Evolutionary conservation across 495 filamentous ascomycete genomes (phyloP), one percentile per base, ranked within the genome.

Genomic region (Monascus purpureus): DNA sequence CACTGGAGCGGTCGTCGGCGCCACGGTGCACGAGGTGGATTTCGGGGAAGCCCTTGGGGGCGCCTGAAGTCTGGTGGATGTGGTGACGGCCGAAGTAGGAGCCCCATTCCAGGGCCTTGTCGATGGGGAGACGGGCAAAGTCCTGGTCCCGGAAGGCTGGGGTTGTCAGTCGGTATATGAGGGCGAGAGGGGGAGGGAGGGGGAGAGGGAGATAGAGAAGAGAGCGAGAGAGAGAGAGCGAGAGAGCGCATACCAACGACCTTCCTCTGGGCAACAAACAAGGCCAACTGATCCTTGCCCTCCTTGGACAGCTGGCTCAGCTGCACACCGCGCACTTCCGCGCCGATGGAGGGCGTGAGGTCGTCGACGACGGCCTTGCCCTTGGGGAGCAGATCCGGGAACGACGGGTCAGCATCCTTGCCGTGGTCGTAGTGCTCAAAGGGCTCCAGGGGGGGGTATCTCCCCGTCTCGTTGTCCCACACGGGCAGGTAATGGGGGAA

Each of bases 401-500:
- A 69, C 5, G 31, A 43, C 12, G 66, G 55, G 31, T 74, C 67
- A 28, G 71, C 63, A 25, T 65, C 59, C 39, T 61, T 60, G 14
- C 58, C 63, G 32, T 63, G 62, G 12, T 68, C 63, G 25, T 63
- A 57, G 40, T 68, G 59, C 39, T 61, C 53, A 27, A 66, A 68
- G 1, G 34, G 49, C n/a, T 47, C 39, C 15, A 63, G 43, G 11
- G 61, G 59, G 15, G 63, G 48, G 20, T 63, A 66, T 52, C 61
- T 52, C 33, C 47, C 49, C 6, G 54, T 64, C 46, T 65, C 50
- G 42, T 64, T 73, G 41, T 81, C 67, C 79, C 79, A 87, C 2
- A 73, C 77, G 6, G 80, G 79, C 8, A 88, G 67, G 49, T 88
- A 88, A 46, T 86, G 63, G 1, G 73, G 75, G 45, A 80, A 86